These are phyloP conservation scores for Boletellus ananas DNA, from an alignment of 768 basidiomycete genomes.

Conservation along the genomic window DNA sequence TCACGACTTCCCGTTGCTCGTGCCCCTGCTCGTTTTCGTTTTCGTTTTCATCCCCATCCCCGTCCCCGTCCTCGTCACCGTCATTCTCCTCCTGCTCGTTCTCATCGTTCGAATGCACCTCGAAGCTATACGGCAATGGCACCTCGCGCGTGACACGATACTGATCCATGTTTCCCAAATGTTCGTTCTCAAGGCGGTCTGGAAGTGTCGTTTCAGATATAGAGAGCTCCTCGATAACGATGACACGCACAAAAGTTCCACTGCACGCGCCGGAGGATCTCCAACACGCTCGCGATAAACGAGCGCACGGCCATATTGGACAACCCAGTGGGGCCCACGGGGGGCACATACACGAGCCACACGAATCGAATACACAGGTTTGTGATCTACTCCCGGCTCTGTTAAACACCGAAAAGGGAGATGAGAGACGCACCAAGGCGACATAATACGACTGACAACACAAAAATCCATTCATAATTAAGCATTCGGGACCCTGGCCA, in stretches of 20 bases:
- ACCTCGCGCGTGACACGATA: slow-evolving; percentile 87
- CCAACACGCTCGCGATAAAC: slow-evolving; percentile 67
- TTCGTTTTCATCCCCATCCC: not conserved
- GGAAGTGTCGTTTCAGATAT: no score
- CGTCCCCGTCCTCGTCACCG: not conserved
- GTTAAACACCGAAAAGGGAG: not conserved
- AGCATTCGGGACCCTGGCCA: no score
- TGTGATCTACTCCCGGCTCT: slow-evolving; percentile 30
- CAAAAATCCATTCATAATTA: not conserved
- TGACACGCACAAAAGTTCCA: slow-evolving; percentile 83
- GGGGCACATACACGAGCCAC: slow-evolving; percentile 79
- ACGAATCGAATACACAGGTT: slow-evolving; percentile 76
- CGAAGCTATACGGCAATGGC: slow-evolving; percentile 71
- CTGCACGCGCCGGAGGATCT: slow-evolving; percentile 75
- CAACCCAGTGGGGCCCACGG: slow-evolving; percentile 40
- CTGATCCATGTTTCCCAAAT: slow-evolving; percentile 93
- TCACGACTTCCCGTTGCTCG: not conserved
- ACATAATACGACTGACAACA: slow-evolving; percentile 66
- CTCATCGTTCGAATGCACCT: slow-evolving; percentile 44
- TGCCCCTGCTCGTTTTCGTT: not conserved
- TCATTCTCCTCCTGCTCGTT: slow-evolving; percentile 41
- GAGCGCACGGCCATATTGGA: slow-evolving; percentile 47
- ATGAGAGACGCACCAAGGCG: slow-evolving; percentile 51
- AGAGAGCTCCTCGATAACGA: no score
- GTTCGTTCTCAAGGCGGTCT: slow-evolving; percentile 87